Conservation (phyloP, 2,329 filamentous ascomycete genomes). For the Microdochium nivale region DNA sequence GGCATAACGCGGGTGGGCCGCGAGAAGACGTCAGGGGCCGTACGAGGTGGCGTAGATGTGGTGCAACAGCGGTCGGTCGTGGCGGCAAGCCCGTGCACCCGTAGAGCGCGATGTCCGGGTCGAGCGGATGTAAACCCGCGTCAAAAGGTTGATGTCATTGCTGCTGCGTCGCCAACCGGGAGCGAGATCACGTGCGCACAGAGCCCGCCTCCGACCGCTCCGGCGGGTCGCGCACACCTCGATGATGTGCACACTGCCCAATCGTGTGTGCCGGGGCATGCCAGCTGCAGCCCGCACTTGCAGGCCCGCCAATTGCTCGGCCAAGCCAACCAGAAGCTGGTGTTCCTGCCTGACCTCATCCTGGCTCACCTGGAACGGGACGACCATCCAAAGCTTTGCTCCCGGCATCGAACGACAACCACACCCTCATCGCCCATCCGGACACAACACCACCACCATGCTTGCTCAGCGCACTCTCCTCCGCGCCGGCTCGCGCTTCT, state of each 20-base stretch:
- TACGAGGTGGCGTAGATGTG: too few relatives aligned
- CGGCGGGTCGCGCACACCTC: not conserved
- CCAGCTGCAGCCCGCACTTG: not conserved
- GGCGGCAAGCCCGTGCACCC: not conserved
- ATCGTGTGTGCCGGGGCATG: not conserved
- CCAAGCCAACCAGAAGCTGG: not conserved
- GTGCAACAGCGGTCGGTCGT: too few relatives aligned
- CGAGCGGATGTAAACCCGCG: not conserved
- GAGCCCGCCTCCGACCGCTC: not conserved
- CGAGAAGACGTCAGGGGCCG: not conserved
- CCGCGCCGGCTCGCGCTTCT: constrained; percentile 54
- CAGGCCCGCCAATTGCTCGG: not conserved
- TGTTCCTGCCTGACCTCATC: not conserved
- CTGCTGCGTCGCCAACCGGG: not conserved
- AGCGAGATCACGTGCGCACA: not conserved
- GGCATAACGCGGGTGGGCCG: too few relatives aligned
- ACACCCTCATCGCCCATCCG: constrained; percentile 1
- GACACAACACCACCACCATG: constrained; percentile 39
- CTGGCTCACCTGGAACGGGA: not conserved
- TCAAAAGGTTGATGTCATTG: not conserved
- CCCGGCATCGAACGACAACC: not conserved
- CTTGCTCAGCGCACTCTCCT: constrained; percentile 52
- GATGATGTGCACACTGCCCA: not conserved
- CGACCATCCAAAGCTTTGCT: not conserved
- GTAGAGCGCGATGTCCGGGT: not conserved